Base-by-base conservation (phyloP, 352 stramenopile species). In the Blastocystis sp. region DNA sequence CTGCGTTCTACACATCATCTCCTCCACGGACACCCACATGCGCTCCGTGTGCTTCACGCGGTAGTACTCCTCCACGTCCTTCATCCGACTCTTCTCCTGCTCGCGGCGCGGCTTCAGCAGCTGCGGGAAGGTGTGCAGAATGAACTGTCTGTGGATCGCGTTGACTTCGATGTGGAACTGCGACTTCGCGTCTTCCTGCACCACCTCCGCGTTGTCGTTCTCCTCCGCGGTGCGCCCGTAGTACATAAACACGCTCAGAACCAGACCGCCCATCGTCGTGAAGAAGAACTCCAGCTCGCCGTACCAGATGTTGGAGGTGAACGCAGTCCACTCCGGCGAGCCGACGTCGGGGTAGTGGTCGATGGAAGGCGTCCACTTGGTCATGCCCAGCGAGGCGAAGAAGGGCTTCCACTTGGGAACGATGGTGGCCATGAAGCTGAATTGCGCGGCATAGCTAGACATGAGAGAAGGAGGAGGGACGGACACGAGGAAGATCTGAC, bases 281-380 rank as follows among this genome's bases (percentile, higher is more conserved):
- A 85, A 85, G 60, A 67, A 85, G 29, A 85, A 85, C 74, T 85
- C 74, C 31, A 85, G 45, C 29, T 85, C 74, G 12, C 74, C 74
- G 19, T 85, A 85, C 74, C 74, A 85, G 3, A 85, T 50, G 21
- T 31, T 13, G 66, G 39, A 29, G 24, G 74, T 85, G 31, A 85
- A 85, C 3, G 10, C 33, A n/a, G n/a, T 51, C 74, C 74, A 85
- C 26, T 39, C 31, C 29, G 26, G 3, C 13, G 74, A 85, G n/a
- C 41, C 50, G 26, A 85, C 50, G 1, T 21, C 24, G 45, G 37
- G 35, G 51, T 59, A 63, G 13, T 37, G 24, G 0, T 21, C 31
- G 24, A 85, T 66, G 12, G 19, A 3, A 12, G 51, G 55, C 12
- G 74, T 85, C 51, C 55, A 85, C 26, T 85, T 85, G 12, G n/a